Conservation (phyloP, 73 alveolate species). For the Paramecium tetraurelia region DNA sequence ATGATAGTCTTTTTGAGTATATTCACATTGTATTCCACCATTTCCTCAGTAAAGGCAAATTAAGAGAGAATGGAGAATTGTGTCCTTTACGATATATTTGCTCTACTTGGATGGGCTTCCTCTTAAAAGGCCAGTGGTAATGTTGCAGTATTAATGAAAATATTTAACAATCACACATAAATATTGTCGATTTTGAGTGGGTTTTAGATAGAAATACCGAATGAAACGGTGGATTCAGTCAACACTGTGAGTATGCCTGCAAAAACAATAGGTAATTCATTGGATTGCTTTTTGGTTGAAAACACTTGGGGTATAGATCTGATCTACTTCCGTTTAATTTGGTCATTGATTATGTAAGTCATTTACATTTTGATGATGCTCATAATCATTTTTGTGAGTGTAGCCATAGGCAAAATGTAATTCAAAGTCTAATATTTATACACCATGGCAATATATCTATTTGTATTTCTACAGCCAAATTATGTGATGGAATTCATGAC, state of each 20-base stretch:
- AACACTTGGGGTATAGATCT: constrained; percentile 29
- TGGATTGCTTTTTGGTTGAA: constrained; percentile 23
- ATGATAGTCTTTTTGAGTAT: not conserved
- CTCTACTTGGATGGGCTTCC: not conserved
- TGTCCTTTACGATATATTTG: not conserved
- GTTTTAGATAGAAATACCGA: not conserved
- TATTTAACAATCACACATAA: not conserved
- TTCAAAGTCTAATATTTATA: constrained; percentile 23
- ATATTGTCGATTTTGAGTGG: not conserved
- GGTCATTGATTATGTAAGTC: constrained; percentile 34
- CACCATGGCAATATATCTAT: not conserved
- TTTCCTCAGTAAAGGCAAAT: not conserved
- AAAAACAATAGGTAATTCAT: constrained; percentile 30
- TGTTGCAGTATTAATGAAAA: constrained; percentile 34
- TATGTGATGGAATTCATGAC: constrained; percentile 27
- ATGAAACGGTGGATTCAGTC: not conserved
- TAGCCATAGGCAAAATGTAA: not conserved
- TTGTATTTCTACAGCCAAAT: constrained; percentile 16
- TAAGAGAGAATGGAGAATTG: constrained; percentile 21
- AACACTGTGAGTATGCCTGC: constrained; percentile 54
- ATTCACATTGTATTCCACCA: constrained; percentile 3
- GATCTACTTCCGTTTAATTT: not conserved
- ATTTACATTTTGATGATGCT: not conserved
- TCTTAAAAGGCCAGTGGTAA: constrained; percentile 31
- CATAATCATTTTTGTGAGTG: not conserved